phyloP scores from a whole-genome alignment of 1,284 basidiomycete genomes.

The Fomitopsis palustris region DNA sequence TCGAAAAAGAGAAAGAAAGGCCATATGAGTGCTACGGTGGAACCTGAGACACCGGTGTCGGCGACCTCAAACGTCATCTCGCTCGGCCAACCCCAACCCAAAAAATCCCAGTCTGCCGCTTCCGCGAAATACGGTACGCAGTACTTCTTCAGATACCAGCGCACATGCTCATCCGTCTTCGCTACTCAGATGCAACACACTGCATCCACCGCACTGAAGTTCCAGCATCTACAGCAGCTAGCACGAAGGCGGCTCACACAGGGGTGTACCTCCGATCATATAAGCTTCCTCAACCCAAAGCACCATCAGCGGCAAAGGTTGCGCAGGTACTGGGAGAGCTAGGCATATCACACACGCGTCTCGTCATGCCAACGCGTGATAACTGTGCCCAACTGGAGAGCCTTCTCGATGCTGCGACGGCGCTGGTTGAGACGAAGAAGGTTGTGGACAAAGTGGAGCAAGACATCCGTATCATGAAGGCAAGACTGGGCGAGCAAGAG shows the following conservation, averaged over 20 bases:
- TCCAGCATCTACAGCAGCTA: slow-evolving; percentile 42
- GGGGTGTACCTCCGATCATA: slow-evolving; percentile 80
- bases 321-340: slow-evolving; percentile 74
- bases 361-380: slow-evolving; percentile 89
- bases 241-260: slow-evolving; percentile 73
- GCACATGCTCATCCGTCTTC: neutral
- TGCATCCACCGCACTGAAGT: slow-evolving; percentile 76
- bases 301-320: slow-evolving; percentile 70
- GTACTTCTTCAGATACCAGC: neutral
- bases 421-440: slow-evolving; percentile 84
- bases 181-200: slow-evolving; percentile 57
- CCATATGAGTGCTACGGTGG: slow-evolving; percentile 43
- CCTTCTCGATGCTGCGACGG: slow-evolving; percentile 66
- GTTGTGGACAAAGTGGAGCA: slow-evolving; percentile 83
- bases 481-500: slow-evolving; percentile 57
- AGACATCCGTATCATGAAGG: slow-evolving; percentile 72
- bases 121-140: slow-evolving; percentile 54
- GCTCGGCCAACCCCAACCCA: slow-evolving; percentile 41
- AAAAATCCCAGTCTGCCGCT: slow-evolving; percentile 45
- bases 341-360: slow-evolving; percentile 65
- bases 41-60: slow-evolving; percentile 48
- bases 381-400: slow-evolving; percentile 74
- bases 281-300: slow-evolving; percentile 77
- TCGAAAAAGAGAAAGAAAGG: slow-evolving; percentile 46
- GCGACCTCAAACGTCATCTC: slow-evolving; percentile 47